Conservation (phyloP, 2,329 filamentous ascomycete genomes). For the Acrocalymma vagum region DNA sequence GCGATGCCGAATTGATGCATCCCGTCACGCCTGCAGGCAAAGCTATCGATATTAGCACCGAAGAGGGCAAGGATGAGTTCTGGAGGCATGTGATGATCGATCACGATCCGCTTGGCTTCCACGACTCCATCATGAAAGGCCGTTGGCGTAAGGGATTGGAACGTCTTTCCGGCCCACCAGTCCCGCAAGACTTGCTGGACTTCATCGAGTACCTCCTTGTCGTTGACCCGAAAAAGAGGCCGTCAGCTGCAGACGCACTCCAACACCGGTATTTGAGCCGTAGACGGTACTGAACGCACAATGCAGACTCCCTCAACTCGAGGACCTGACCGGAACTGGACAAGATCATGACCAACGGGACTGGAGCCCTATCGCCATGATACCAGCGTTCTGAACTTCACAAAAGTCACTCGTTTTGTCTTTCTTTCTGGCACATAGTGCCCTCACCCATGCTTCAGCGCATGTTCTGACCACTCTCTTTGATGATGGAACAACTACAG, state of each 20-base stretch:
- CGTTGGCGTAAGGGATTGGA: slow-evolving; percentile 12
- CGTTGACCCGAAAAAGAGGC: slow-evolving; percentile 14
- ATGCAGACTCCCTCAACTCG: too few species aligned
- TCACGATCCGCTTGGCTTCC: slow-evolving; percentile 4
- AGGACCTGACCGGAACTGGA: too few species aligned
- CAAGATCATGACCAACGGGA: too few species aligned
- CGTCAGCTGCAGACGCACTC: slow-evolving; percentile 16
- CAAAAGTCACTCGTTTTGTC: too few species aligned
- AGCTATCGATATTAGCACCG: slow-evolving; percentile 13
- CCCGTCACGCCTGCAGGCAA: slow-evolving; percentile 20
- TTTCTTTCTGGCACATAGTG: too few species aligned
- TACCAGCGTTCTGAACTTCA: too few species aligned
- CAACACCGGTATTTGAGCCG: slow-evolving; percentile 16
- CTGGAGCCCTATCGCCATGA: too few species aligned
- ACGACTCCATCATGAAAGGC: slow-evolving; percentile 9
- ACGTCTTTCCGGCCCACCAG: slow-evolving; percentile 10
- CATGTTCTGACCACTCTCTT: too few species aligned
- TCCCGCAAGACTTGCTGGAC: slow-evolving; percentile 12
- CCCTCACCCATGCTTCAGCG: too few species aligned
- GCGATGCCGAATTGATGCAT: slow-evolving; percentile 29
- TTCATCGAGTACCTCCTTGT: slow-evolving; percentile 19
- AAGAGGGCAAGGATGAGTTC: slow-evolving; percentile 16
- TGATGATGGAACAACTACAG: too few species aligned
- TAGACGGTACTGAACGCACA: too few species aligned
- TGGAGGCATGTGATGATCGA: slow-evolving; percentile 9